Evolutionary conservation across 768 basidiomycete genomes (phyloP).

Genomic region (Tephrocybe sp.): DNA sequence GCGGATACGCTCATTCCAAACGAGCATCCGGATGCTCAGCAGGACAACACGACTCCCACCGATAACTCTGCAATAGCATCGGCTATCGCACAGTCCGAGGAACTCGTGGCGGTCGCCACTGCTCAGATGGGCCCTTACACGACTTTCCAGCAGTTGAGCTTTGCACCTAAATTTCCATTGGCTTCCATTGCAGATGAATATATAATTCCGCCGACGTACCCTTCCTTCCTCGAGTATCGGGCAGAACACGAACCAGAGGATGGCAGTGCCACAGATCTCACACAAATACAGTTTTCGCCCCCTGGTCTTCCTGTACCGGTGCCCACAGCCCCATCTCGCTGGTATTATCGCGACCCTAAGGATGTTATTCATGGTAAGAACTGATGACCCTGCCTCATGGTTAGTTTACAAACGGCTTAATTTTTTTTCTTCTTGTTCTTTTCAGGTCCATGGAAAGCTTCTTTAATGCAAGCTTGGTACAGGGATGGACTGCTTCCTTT

Average conservation of each 20-base stretch:
- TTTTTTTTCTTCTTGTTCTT: too few relatives aligned
- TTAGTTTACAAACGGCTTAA: too few relatives aligned
- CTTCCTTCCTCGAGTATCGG: constrained; percentile 71
- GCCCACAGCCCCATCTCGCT: constrained; percentile 64
- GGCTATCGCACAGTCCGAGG: constrained; percentile 53
- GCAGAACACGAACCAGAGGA: constrained; percentile 58
- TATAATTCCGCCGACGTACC: constrained; percentile 88
- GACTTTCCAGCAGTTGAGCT: constrained; percentile 87
- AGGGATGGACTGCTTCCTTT: constrained; percentile 80
- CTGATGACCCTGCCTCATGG: too few relatives aligned
- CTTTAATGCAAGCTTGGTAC: constrained; percentile 87
- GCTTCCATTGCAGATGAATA: constrained; percentile 88
- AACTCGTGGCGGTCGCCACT: constrained; percentile 63
- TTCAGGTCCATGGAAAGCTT: constrained; percentile 83
- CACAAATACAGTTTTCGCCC: constrained; percentile 70
- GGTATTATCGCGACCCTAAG: constrained; percentile 86
- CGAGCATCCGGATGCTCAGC: constrained; percentile 40
- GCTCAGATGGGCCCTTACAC: constrained; percentile 82
- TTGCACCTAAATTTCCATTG: constrained; percentile 85
- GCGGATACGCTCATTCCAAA: constrained; percentile 35
- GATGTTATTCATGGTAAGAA: constrained; percentile 73
- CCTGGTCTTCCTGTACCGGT: constrained; percentile 76
- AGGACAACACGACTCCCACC: constrained; percentile 27
- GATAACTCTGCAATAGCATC: constrained; percentile 32
- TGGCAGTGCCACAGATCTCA: constrained; percentile 43